Base-by-base conservation (phyloP, 345 rosid species). In the Camelina sativa region DNA sequence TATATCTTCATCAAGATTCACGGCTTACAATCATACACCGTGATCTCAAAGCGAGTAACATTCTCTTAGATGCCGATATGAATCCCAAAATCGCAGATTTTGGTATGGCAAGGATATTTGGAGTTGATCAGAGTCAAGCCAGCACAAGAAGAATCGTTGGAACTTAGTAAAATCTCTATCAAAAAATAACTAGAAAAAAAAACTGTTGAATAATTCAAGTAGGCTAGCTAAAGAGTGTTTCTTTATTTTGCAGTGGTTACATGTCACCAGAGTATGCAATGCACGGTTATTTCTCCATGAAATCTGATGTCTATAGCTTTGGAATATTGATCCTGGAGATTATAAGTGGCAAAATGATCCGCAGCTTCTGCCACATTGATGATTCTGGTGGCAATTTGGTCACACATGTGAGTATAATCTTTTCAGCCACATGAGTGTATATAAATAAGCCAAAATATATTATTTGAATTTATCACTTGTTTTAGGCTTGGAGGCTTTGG, bases 1-100 rank as follows among this genome's bases (percentile, higher is more conserved):
- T 51, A 0, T 74, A 75, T 67, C 79, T 79, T 62, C 79, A 78
- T 5, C 73, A 78, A 16, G 82, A 78, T 61, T 88, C 59, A 11
- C 4, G 20, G 1, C 71, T 51, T 13, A 66, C 47, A 12, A 66
- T 66, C 19, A 66, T 66, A 66, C 60, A 47, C 69, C 69, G 43
- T 30, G 69, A 65, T 47, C 69, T 65, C 69, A 65, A 65, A 65
- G 56, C 56, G 11, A 28, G 44, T 19, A 65, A 65, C 58, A 65
- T 65, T 65, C 70, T 48, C 1, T 40, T 67, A 54, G 72, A 67
- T 54, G 62, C 16, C 2, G 16, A 67, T 2, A 76, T 85, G 89
- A 85, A 81, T 30, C 81, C 87, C 2, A 86, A 85, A 63, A 84
- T 85, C 3, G 80, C 89, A 11, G 91, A 88, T 74, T 88, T 88